Base-by-base conservation (phyloP, 345 rosid species). In the Microcos paniculata region DNA sequence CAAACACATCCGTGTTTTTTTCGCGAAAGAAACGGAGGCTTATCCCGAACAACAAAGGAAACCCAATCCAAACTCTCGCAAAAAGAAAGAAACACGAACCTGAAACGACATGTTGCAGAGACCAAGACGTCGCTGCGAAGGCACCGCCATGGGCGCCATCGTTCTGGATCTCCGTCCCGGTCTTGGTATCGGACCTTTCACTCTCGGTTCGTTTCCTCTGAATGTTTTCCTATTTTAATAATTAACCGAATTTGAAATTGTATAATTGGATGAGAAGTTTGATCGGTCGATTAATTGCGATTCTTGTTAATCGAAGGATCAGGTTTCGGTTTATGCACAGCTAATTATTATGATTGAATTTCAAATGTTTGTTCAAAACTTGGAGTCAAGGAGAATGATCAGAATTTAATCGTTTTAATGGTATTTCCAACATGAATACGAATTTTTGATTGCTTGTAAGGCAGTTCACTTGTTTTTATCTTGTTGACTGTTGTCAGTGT, bases 141-240 rank as follows among this genome's bases (percentile, higher is more conserved):
- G 99, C 82, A 90, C 98, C 10, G 98, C 99, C 76, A 95, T 93
- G 97, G 98, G 99, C 63, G 91, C 91, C 78, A 90, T 93, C 79
- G 91, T 86, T 33, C 92, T 96, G 85, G 99, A 96, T 85, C 98
- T 96, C 84, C 92, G 90, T 0, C 98, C 98, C 40, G 97, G 99
- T 63, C 83, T 84, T 57, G 98, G 97, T 21, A 87, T 93, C 87
- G 98, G 99, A 15, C 96, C 97, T 43, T 96, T 96, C 79, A 78
- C 89, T 19, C 88, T 96, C 80, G 98, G 99, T 95, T 88, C 69
- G 73, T 55, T 53, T 52, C 66, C 21, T 19, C 74, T 40, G 38
- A 6, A 42, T 66, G 0, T 23, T 24, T 67, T 56, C 57, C 24
- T 56, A 4, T 21, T 8, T 4, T 13, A 24, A 2, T 0, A 3